These are phyloP conservation scores for Heterobasidion occidentale DNA, from an alignment of 1,284 basidiomycete genomes.

Conservation along the genomic window DNA sequence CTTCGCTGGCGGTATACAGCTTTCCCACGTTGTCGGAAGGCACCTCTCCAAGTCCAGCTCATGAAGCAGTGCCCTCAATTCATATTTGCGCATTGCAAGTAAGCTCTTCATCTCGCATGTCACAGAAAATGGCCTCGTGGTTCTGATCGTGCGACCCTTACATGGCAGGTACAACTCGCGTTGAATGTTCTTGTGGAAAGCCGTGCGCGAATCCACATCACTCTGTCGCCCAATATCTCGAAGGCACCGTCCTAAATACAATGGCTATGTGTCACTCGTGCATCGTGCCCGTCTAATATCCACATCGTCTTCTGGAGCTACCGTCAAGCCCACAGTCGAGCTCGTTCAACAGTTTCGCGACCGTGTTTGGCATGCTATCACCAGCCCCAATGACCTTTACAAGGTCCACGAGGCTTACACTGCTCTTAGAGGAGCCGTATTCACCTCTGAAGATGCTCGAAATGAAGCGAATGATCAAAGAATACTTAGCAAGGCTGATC, in stretches of 20 bases:
- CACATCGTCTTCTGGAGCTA: too few relatives aligned
- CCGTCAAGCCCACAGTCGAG: not conserved
- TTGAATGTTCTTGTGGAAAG: conserved; percentile 25
- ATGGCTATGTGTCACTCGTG: not conserved
- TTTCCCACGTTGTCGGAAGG: not conserved
- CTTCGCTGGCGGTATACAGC: not conserved
- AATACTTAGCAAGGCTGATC: conserved; percentile 5
- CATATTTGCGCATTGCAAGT: not conserved
- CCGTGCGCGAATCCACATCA: conserved; percentile 4
- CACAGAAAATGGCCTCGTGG: too few relatives aligned
- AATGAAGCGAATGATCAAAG: not conserved
- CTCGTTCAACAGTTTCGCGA: conserved; percentile 7
- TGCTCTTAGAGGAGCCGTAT: conserved; percentile 5
- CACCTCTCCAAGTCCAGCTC: too few relatives aligned
- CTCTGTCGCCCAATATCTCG: not conserved
- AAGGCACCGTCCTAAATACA: not conserved
- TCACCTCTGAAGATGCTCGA: not conserved
- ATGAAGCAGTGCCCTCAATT: not conserved
- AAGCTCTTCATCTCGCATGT: not conserved
- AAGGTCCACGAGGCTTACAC: conserved; percentile 6
- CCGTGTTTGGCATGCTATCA: conserved; percentile 8
- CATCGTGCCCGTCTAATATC: too few relatives aligned
- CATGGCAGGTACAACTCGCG: not conserved
- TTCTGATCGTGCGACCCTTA: not conserved
- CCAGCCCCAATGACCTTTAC: not conserved